phyloP scores from a whole-genome alignment of 208 protist species.

The Trichomonas gallinae region DNA sequence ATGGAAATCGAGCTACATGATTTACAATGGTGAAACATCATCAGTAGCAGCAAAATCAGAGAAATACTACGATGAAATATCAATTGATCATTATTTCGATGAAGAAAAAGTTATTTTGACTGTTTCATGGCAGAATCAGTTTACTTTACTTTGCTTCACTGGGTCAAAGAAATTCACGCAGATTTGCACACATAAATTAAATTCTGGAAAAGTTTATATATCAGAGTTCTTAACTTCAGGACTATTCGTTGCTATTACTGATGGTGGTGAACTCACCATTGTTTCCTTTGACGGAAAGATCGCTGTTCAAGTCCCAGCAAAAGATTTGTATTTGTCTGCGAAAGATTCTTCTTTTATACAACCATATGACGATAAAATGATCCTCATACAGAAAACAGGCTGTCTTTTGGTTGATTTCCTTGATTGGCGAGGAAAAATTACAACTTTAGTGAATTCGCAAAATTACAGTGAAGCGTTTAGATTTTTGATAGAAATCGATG shows the following conservation, averaged over 20 bases:
- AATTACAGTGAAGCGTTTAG: not conserved
- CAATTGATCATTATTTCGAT: not conserved
- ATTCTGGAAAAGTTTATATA: not conserved
- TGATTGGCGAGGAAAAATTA: not conserved
- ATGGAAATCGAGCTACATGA: not conserved
- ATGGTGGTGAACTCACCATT: not conserved
- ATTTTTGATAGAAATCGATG: not conserved
- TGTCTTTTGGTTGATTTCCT: not conserved
- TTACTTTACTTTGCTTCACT: not conserved
- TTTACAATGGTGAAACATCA: not conserved
- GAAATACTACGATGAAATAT: not conserved
- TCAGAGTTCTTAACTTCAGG: not conserved
- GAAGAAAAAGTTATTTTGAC: not conserved
- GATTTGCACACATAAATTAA: not conserved
- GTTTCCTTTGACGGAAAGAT: not conserved
- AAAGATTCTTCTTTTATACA: not conserved
- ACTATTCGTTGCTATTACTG: not conserved
- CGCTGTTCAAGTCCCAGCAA: not conserved
- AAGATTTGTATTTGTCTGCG: not conserved
- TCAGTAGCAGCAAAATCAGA: not conserved
- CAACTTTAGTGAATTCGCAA: not conserved
- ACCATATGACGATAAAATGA: not conserved
- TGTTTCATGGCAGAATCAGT: not conserved
- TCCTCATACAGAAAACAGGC: not conserved
- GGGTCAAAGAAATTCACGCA: not conserved